Evolutionary conservation across 768 basidiomycete genomes (phyloP), one percentile per base, ranked within the genome.

Genomic region (Pleurotus giganteus): DNA sequence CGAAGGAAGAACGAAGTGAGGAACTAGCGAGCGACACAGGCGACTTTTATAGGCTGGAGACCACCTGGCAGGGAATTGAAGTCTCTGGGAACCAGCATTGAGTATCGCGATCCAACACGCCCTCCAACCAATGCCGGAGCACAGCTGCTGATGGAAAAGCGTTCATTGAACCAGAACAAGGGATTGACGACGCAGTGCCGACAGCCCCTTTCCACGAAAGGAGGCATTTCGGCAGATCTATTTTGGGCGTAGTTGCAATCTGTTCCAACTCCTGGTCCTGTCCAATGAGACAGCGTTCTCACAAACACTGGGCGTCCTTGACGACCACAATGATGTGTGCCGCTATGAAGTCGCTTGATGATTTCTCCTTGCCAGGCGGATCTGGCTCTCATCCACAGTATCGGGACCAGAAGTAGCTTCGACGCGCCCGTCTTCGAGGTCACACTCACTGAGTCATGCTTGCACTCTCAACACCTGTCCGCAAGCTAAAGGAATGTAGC

Each of bases 1-100:
- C 56, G 59, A 63, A 59, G 52, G 59, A 63, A 58, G 58, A 46
- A 47, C 7, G 50, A 58, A 58, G 47, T 59, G 60, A 59, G 52
- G 57, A 43, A 52, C 15, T 42, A 27, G 36, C 39, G 28, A 6
- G 29, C n/a, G 45, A 12, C 23, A 36, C 34, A 4, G 26, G 44
- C 28, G 23, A 31, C 46, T 60, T 63, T 65, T 67, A 67, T 64
- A 63, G 12, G 23, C 11, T 37, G 36, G 19, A 19, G 12, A 15
- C 39, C 8, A 32, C 31, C 8, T 31, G 31, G 43, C 39, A 17
- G 49, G 13, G 34, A 37, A 51, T 24, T 23, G 29, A 29, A 27
- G 34, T 9, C 23, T 37, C n/a, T 51, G 34, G 49, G 24, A 36
- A 36, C 31, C 32, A 24, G 31, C 21, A 37, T 27, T 37, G 23